A percentile compares a stretch with the other conserved stretches of the same genome.
Conservation (phyloP, 83 land plant genomes). For the Picea abies region DNA sequence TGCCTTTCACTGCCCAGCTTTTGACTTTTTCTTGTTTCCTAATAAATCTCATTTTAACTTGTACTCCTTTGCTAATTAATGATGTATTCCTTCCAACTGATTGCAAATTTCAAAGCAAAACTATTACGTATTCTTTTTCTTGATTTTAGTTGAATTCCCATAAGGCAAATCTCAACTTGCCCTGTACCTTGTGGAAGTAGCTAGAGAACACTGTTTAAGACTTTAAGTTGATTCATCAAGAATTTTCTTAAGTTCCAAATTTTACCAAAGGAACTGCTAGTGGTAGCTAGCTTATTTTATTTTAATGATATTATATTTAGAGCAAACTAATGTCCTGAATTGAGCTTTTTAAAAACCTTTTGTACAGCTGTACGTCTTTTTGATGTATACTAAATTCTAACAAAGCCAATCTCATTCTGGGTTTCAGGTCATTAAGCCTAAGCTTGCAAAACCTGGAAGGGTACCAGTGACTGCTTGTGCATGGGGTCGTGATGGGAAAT, state of each 20-base stretch:
- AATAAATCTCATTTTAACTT: background rate
- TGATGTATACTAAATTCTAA: background rate
- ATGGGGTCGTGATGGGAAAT: slow-evolving; percentile 92
- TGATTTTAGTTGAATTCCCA: background rate
- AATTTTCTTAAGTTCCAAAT: background rate
- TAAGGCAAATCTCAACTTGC: background rate
- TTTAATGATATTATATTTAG: too few relatives aligned
- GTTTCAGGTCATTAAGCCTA: slow-evolving; percentile 91
- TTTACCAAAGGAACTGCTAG: background rate
- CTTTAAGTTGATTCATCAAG: background rate
- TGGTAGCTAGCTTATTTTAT: background rate
- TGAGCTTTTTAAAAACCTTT: background rate
- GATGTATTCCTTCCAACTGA: too few relatives aligned
- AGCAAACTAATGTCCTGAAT: background rate
- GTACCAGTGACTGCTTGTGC: slow-evolving; percentile 94
- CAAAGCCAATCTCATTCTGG: background rate
- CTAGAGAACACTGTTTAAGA: background rate
- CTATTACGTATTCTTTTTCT: too few relatives aligned
- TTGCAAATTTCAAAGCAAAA: too few relatives aligned
- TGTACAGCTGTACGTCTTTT: background rate
- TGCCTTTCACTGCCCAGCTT: slow-evolving; percentile 8
- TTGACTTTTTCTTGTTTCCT: slow-evolving; percentile 12
- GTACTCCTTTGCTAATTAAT: background rate
- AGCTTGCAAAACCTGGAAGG: slow-evolving; percentile 93
- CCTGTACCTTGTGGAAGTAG: background rate